Evolutionary conservation across 805 yeast species (phyloP), one percentile per base, ranked within the genome.

Genomic region (Spathaspora passalidarum): DNA sequence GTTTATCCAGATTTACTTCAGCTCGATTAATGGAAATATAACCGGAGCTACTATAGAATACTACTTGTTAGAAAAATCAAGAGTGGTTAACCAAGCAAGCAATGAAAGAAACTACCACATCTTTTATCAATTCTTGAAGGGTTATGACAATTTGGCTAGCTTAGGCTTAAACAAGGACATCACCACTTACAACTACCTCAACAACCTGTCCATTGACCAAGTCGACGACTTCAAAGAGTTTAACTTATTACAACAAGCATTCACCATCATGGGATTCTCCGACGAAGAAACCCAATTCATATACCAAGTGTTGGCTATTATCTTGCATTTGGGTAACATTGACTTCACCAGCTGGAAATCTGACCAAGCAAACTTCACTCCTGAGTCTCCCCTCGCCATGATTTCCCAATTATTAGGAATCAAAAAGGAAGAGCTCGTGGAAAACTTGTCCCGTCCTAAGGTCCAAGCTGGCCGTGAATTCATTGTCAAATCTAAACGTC

Each of bases 11-110:
- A 87, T 94, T 48, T 89, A 83, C 60, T 88, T 92, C 32, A 19
- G 23, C 55, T 75, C 78, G 46, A 56, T 68, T 3, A 62, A 74
- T 9, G 88, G 88, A 2, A 76, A 76, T 48, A 84, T 94, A 38
- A 73, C 79, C 17, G 97, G 97, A 10, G 98, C 98, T 9, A 84
- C 87, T 53, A 89, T 94, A 42, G 97, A 92, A 56, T 94, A 96
- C 88, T 94, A 94, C 57, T 69, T 94, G 19, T 69, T 94, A 35
- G 99, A 94, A 61, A 94, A 94, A 65, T 88, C 97, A 4, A 81
- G 99, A 57, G 96, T 94, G 13, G 84, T 89, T 5, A 69, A 78
- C 36, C 97, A 89, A 66, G 80, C 84, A 43, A 49, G 69, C 5
- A 68, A 77, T 17, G 99, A 94, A 66, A 78, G 99, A 63, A 94